These are phyloP conservation scores for Hibiscus trionum DNA, from an alignment of 345 rosid species.

Conservation along the genomic window DNA sequence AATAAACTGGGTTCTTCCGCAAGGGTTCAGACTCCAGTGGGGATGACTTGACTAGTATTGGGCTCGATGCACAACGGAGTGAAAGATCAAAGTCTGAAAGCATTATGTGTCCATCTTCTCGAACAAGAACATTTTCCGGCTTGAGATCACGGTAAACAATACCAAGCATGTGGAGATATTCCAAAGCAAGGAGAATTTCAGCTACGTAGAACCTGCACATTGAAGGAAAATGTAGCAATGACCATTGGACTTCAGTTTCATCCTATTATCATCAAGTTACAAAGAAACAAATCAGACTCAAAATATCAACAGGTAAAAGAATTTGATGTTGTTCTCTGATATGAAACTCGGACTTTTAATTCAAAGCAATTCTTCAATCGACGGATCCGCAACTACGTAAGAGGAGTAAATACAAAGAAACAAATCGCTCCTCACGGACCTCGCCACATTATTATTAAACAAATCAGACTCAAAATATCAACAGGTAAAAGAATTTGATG, in stretches of 20 bases:
- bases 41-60: slow-evolving; percentile 47
- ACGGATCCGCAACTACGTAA: background rate
- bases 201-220: slow-evolving; percentile 68
- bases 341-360: background rate
- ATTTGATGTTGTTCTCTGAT: background rate
- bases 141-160: slow-evolving; percentile 77
- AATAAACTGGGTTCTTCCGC: slow-evolving; percentile 43
- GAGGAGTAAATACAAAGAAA: background rate
- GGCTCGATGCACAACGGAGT: slow-evolving; percentile 52
- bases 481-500: background rate
- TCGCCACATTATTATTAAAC: background rate
- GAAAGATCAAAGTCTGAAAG: slow-evolving; percentile 89
- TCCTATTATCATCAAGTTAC: background rate
- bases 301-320: background rate
- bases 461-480: background rate
- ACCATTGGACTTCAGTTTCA: background rate
- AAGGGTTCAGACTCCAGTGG: slow-evolving; percentile 35
- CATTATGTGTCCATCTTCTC: slow-evolving; percentile 91
- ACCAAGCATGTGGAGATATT: slow-evolving; percentile 86
- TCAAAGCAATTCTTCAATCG: background rate
- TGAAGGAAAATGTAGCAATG: slow-evolving; percentile 5
- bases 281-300: background rate
- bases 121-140: slow-evolving; percentile 83
- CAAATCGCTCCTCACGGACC: background rate
- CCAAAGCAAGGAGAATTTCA: slow-evolving; percentile 74